A percentile compares a stretch with the other conserved stretches of the same genome.
Evolutionary conservation across 129 eudicot genomes (phyloP).

Genomic region (Escallonia rubra): DNA sequence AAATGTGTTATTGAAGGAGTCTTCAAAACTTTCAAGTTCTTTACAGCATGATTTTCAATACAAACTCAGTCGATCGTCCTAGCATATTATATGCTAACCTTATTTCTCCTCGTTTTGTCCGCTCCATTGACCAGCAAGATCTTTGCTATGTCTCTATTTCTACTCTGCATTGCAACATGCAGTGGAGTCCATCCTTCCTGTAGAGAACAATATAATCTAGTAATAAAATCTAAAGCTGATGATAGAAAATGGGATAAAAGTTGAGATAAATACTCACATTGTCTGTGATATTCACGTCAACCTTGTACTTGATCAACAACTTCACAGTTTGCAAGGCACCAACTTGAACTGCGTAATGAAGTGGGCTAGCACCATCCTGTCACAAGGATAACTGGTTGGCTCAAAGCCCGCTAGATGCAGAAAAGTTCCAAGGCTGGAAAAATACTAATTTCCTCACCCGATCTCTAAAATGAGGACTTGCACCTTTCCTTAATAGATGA

Average conservation of each 20-base stretch:
- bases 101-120: constrained; percentile 60
- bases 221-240: constrained; percentile 4
- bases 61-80: too few relatives aligned
- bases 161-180: constrained; percentile 82
- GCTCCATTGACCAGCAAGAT: constrained; percentile 75
- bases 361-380: constrained; percentile 92
- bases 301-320: constrained; percentile 68
- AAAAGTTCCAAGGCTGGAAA: not conserved
- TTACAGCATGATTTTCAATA: too few relatives aligned
- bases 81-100: constrained; percentile 27
- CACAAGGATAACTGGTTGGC: constrained; percentile 2
- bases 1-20: too few relatives aligned
- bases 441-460: constrained; percentile 27
- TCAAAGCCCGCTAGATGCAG: too few relatives aligned
- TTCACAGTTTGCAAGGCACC: constrained; percentile 92
- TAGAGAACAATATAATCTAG: not conserved
- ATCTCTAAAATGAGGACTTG: constrained; percentile 64
- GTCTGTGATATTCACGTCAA: constrained; percentile 71
- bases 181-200: constrained; percentile 99
- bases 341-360: constrained; percentile 96
- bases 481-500: constrained; percentile 90
- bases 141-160: constrained; percentile 81
- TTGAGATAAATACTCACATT: constrained; percentile 41
- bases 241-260: not conserved
- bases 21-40: too few relatives aligned